Base-by-base conservation (phyloP, 805 yeast species). In the Yamadazyma paraphyllophila region DNA sequence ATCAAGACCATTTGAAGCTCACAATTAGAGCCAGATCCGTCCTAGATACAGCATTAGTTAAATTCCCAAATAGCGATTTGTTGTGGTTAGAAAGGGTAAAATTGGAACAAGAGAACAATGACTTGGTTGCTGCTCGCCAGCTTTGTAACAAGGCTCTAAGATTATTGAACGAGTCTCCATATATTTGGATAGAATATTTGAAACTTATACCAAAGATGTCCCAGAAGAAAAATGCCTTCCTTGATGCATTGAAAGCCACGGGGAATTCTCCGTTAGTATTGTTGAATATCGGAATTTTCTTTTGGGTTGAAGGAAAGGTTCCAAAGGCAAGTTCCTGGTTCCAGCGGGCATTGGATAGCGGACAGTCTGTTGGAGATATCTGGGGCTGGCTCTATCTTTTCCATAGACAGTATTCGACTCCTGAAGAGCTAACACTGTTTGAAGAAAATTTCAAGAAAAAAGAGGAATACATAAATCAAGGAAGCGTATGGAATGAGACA, bases 261-360 rank as follows among this genome's bases (percentile, higher is more conserved):
- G 67, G 76, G 36, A 85, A 85, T 50, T 72, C 82, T 41, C 73
- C 83, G 0, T 48, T 71, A 13, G 77, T 92, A 1, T 66, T 91
- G 10, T 53, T 78, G 10, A 73, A 79, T 0, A 82, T 89, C 27
- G 97, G 94, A 0, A 65, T 72, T 10, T 77, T 80, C 45, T 82
- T 90, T 50, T 83, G 84, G 83, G 56, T 67, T 1, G 85, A 80
- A 20, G 83, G 85, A 0, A 85, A 85, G 52, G 62, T 74, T 20
- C 65, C 74, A 1, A 83, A 82, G 51, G 88, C 95, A 0, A 67
- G 71, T 45, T 73, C 82, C 11, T 91, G 96, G 89, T 78, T 89
- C 45, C 84, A 83, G 39, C 71, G 85, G 43, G 86, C 94, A 0
- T 59, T 83, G 9, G 69, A 65, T n/a, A 68, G 72, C 2, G 81